Percentiles rank a stretch among this genome's conserved stretches.
Evolutionary conservation across 140 eudicot species (phyloP).

Genomic region (Ambrosia hybrid): DNA sequence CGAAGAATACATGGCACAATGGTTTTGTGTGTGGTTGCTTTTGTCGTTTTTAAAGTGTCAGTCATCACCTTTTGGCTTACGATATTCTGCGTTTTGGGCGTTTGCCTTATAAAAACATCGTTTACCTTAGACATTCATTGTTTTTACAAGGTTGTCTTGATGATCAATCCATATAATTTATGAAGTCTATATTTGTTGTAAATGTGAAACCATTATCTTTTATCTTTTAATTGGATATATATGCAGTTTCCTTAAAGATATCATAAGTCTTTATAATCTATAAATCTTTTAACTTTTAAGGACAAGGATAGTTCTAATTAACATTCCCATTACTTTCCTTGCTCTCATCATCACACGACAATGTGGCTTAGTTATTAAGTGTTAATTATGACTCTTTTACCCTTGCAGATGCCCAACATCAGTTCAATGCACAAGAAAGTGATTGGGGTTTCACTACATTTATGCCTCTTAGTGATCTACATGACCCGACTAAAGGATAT

Average conservation of each 20-base stretch:
- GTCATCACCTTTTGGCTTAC: too few relatives aligned
- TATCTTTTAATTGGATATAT: too few relatives aligned
- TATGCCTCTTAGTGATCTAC: slow-evolving; percentile 86
- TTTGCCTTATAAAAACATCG: background rate
- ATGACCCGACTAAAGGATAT: slow-evolving; percentile 78
- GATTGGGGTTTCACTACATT: slow-evolving; percentile 99
- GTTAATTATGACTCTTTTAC: slow-evolving; percentile 7
- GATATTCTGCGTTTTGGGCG: background rate
- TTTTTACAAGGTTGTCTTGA: background rate
- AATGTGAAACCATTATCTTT: too few relatives aligned
- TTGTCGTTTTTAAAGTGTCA: background rate
- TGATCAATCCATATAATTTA: background rate
- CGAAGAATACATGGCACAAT: too few relatives aligned
- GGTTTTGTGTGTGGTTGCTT: background rate
- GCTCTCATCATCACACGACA: too few relatives aligned
- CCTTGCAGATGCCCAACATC: slow-evolving; percentile 78
- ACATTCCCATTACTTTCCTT: too few relatives aligned
- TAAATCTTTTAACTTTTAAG: too few relatives aligned
- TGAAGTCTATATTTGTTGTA: too few relatives aligned
- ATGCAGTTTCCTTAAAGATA: too few relatives aligned
- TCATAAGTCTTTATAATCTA: too few relatives aligned
- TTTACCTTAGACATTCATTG: background rate
- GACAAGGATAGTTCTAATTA: too few relatives aligned
- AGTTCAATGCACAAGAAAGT: slow-evolving; percentile 83
- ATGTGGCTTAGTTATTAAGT: too few relatives aligned